Base-by-base conservation (phyloP, 139 green algal species). In the Pycnococcus provasolii region DNA sequence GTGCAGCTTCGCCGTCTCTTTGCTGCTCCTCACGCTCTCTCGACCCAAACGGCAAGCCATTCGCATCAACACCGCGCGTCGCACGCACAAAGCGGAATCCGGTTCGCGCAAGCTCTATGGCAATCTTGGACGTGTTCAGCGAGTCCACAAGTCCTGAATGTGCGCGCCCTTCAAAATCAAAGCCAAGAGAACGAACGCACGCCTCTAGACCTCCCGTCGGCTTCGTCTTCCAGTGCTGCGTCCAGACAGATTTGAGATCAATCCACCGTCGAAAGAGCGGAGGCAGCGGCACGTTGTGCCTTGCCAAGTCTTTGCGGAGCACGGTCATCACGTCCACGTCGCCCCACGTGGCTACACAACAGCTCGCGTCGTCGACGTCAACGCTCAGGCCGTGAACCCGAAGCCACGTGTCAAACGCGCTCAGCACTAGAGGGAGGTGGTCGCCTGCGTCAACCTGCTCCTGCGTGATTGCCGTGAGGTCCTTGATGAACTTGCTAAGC, bases 391-490 rank as follows among this genome's bases (percentile, higher is more conserved):
- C 0, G 48, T 55, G 48, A 11, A 11, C 9, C 48, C 48, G 48
- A 9, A 55, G 48, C 9, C 9, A 55, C 48, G 9, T 11, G 48
- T 11, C 48, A 11, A 55, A 55, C 9, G 9, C 9, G 9, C 11
- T 11, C 48, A 55, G 48, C 48, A 11, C 48, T 37, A 55, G 48
- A 11, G 48, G 11, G 11, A 55, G 9, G 48, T 55, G 9, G 48
- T 55, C 48, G 9, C 48, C 9, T 55, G 48, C 9, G 48, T 55
- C 48, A 11, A 55, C 48, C 48, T 37, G 9, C 48, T 11, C 9
- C 48, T 55, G 48, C 48, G 48, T 55, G 48, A 55, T 55, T 9
- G 48, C 48, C 48, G 48, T 55, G 48, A 55, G 48, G 9, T 55
- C 48, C 11, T 9, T 55, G 11, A 55, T 55, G 48, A 55, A 55